A percentile compares a stretch with the other conserved stretches of the same genome.
phyloP scores from a whole-genome alignment of 805 yeast species.

The Myxozyma melibiosi region DNA sequence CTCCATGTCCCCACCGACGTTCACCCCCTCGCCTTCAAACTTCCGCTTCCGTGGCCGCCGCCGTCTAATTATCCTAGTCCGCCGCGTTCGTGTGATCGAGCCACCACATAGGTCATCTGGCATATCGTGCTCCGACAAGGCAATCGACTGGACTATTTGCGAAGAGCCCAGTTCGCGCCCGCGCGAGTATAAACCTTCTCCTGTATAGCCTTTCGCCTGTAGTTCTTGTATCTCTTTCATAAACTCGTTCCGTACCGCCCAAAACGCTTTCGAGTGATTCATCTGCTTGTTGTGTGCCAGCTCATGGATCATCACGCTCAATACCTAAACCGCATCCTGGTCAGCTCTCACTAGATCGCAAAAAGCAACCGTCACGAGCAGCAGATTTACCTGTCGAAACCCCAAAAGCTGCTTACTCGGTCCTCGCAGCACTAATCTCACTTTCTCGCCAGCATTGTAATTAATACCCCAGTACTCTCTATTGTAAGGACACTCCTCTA shows the following conservation, averaged over 20 bases:
- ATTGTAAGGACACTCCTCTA: slow-evolving; percentile 31
- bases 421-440: slow-evolving; percentile 31
- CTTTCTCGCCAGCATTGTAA: slow-evolving; percentile 34
- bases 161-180: slow-evolving; percentile 27
- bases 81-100: slow-evolving; percentile 19
- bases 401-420: slow-evolving; percentile 24
- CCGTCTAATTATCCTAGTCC: slow-evolving; percentile 17
- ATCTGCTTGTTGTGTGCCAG: slow-evolving; percentile 34
- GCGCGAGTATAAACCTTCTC: slow-evolving; percentile 33
- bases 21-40: slow-evolving; percentile 30
- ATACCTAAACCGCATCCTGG: too few species aligned
- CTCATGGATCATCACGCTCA: slow-evolving; percentile 35
- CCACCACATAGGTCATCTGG: slow-evolving; percentile 32
- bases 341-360: too few species aligned
- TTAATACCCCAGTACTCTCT: slow-evolving; percentile 34
- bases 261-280: slow-evolving; percentile 32
- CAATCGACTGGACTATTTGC: slow-evolving; percentile 18
- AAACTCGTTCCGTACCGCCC: slow-evolving; percentile 28
- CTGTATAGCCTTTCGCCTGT: slow-evolving; percentile 31
- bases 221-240: slow-evolving; percentile 28
- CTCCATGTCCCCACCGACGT: slow-evolving; percentile 24
- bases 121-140: slow-evolving; percentile 25
- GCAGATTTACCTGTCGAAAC: slow-evolving; percentile 24
- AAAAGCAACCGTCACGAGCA: too few species aligned
- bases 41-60: slow-evolving; percentile 19